Conservation (phyloP, 1,284 basidiomycete species). For the Dichomitus squalens region DNA sequence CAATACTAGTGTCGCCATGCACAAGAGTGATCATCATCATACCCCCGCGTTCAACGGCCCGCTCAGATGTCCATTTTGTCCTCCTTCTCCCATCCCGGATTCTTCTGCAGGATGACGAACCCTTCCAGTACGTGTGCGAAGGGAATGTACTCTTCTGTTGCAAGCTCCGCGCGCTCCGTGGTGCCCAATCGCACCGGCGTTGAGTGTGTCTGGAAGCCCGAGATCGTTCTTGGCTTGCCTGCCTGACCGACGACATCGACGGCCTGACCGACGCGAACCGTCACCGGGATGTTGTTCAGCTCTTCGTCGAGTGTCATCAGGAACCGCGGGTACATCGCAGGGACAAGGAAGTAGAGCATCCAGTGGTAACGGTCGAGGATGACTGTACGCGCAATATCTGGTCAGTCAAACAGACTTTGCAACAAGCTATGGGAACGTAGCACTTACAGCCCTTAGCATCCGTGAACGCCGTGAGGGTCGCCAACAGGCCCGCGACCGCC, state of each 20-base stretch:
- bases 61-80: conserved; percentile 77
- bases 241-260: conserved; percentile 92
- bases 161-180: conserved; percentile 92
- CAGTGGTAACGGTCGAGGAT: conserved; percentile 95
- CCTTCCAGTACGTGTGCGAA: conserved; percentile 90
- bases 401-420: neutral
- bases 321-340: conserved; percentile 98
- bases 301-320: conserved; percentile 96
- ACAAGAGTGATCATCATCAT: too few relatives aligned
- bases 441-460: conserved; percentile 90
- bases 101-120: conserved; percentile 87
- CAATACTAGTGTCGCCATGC: conserved; percentile 19
- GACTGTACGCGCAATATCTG: conserved; percentile 48
- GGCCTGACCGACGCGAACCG: conserved; percentile 95
- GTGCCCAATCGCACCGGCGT: conserved; percentile 95
- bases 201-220: conserved; percentile 96
- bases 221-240: conserved; percentile 89
- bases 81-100: conserved; percentile 82
- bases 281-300: conserved; percentile 82
- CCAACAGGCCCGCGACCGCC: conserved; percentile 90
- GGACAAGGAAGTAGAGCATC: conserved; percentile 96
- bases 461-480: conserved; percentile 90
- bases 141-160: conserved; percentile 95
- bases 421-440: neutral
- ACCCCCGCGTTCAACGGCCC: neutral